Conservation (phyloP, 345 rosid genomes). For the Orychophragmus violaceus region DNA sequence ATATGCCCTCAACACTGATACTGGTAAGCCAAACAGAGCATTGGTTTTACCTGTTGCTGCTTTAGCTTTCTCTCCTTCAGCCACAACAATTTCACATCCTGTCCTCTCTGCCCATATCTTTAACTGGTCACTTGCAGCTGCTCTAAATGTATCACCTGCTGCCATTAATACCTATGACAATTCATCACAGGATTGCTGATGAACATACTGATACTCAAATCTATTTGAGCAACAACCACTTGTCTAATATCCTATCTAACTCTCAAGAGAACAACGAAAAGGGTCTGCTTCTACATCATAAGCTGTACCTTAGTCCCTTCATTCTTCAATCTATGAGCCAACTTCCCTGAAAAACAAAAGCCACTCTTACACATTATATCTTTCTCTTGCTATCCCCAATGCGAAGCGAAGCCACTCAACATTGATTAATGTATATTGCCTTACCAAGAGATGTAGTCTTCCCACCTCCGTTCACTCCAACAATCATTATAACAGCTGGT, state of each 20-base stretch:
- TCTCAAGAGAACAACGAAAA: neutral
- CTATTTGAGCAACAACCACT: slow-evolving; percentile 6
- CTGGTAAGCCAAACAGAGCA: neutral
- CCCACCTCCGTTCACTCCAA: slow-evolving; percentile 95
- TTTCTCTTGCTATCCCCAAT: neutral
- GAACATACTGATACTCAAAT: slow-evolving; percentile 25
- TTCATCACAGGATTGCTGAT: slow-evolving; percentile 25
- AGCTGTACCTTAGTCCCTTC: slow-evolving; percentile 74
- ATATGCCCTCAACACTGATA: neutral
- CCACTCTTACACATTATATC: neutral
- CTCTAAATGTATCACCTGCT: slow-evolving; percentile 98
- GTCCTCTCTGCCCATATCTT: slow-evolving; percentile 98
- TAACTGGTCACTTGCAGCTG: slow-evolving; percentile 94
- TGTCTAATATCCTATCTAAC: neutral
- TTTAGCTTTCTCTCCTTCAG: slow-evolving; percentile 67
- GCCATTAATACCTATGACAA: slow-evolving; percentile 76
- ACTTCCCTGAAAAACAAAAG: slow-evolving; percentile 63
- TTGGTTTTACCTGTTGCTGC: slow-evolving; percentile 69
- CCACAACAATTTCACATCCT: slow-evolving; percentile 82
- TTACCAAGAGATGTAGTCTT: slow-evolving; percentile 98
- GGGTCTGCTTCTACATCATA: neutral
- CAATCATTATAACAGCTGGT: slow-evolving; percentile 85
- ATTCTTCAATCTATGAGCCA: slow-evolving; percentile 78
- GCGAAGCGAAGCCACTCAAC: neutral
- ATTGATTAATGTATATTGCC: neutral